phyloP scores from a whole-genome alignment of 1,284 basidiomycete genomes.

The Marasmius sp. region DNA sequence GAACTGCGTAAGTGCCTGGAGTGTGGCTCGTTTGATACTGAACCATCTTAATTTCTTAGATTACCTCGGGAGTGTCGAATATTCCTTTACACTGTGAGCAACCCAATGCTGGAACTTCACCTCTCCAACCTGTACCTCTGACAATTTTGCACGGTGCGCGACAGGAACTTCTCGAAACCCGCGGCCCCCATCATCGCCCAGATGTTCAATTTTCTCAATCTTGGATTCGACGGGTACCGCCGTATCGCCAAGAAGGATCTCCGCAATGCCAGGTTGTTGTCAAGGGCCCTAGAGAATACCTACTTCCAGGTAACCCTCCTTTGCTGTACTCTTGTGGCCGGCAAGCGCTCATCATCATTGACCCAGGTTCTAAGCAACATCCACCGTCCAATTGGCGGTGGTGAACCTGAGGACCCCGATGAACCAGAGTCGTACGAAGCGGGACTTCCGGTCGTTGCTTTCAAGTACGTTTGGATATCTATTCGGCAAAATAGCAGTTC shows the following conservation, averaged over 20 bases:
- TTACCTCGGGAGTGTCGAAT: conserved; percentile 56
- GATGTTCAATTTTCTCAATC: conserved; percentile 71
- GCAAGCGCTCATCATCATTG: too few species aligned
- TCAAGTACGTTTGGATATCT: conserved; percentile 37
- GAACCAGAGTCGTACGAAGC: conserved; percentile 46
- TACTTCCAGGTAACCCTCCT: conserved; percentile 40
- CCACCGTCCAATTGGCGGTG: conserved; percentile 27
- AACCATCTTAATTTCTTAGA: conserved; percentile 28
- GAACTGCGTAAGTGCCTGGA: conserved; percentile 53
- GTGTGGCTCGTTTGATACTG: not conserved
- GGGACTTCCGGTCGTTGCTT: conserved; percentile 73
- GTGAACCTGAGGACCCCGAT: conserved; percentile 26
- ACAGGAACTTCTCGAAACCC: conserved; percentile 64
- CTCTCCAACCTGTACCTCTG: not conserved
- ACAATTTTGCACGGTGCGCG: conserved; percentile 30
- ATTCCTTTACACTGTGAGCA: conserved; percentile 46
- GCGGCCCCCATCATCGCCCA: conserved; percentile 66
- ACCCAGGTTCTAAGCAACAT: conserved; percentile 42
- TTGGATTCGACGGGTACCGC: conserved; percentile 52
- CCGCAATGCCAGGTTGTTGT: conserved; percentile 62
- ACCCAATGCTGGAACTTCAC: not conserved
- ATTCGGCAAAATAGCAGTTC: too few species aligned
- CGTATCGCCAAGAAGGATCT: conserved; percentile 57
- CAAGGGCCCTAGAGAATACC: conserved; percentile 64
- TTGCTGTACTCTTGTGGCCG: too few species aligned